Evolutionary conservation across 805 yeast species (phyloP).

Genomic region (Grigorovia jiainica): DNA sequence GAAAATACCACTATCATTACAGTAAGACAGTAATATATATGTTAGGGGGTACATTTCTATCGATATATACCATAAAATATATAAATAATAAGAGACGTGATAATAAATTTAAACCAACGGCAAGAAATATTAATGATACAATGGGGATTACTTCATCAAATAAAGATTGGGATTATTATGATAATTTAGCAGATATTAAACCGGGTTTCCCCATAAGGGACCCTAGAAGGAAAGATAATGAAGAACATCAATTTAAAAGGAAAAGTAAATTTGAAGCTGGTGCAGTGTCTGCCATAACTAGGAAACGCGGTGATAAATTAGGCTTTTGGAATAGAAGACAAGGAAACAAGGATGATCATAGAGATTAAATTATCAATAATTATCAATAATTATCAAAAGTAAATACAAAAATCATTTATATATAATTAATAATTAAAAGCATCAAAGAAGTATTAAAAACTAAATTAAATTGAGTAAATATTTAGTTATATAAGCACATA

Average conservation of each 20-base stretch:
- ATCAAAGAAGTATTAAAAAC: too few relatives aligned
- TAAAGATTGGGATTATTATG: constrained; percentile 18
- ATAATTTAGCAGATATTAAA: constrained; percentile 32
- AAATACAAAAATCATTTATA: too few relatives aligned
- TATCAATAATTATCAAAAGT: too few relatives aligned
- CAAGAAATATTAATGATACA: constrained; percentile 9
- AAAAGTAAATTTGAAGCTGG: constrained; percentile 62
- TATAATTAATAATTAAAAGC: too few relatives aligned
- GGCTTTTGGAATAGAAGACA: constrained; percentile 23
- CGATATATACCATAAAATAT: constrained; percentile 20
- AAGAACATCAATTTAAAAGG: constrained; percentile 32
- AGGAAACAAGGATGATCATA: not conserved
- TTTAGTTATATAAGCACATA: too few relatives aligned
- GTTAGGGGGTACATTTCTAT: constrained; percentile 21
- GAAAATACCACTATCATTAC: not conserved
- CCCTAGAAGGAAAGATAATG: not conserved
- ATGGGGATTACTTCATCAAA: constrained; percentile 2
- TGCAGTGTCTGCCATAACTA: constrained; percentile 48
- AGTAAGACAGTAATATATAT: constrained; percentile 22
- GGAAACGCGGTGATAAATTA: constrained; percentile 46
- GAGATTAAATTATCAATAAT: too few relatives aligned
- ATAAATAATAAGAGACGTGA: constrained; percentile 31
- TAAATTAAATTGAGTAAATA: too few relatives aligned
- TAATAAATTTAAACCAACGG: constrained; percentile 28
- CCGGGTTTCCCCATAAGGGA: constrained; percentile 47